Percentiles rank a stretch among this genome's conserved stretches.
Evolutionary conservation across 2,329 filamentous ascomycete species (phyloP).

Genomic region (Tolypocladium ophioglossoides): DNA sequence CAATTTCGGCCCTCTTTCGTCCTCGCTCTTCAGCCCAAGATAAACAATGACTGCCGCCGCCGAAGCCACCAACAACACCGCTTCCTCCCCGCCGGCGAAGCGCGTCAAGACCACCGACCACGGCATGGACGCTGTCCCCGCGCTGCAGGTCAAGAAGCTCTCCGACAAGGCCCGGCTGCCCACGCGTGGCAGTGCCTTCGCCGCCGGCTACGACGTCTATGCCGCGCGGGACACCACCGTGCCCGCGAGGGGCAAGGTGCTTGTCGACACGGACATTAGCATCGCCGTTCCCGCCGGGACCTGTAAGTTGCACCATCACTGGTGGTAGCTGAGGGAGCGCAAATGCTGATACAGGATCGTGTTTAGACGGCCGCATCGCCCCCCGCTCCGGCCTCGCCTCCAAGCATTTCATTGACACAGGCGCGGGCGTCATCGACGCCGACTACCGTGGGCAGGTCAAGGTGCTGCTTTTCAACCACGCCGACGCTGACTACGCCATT

Average conservation of each 20-base stretch:
- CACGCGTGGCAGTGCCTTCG: slow-evolving; percentile 78
- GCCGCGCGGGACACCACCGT: slow-evolving; percentile 64
- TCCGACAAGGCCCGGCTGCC: slow-evolving; percentile 69
- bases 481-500: slow-evolving; percentile 69
- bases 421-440: slow-evolving; percentile 93
- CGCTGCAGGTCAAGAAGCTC: slow-evolving; percentile 81
- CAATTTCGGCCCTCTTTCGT: background rate
- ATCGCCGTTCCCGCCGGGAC: slow-evolving; percentile 87
- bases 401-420: slow-evolving; percentile 94
- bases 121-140: slow-evolving; percentile 35
- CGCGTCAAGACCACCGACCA: slow-evolving; percentile 54
- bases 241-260: slow-evolving; percentile 69
- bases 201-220: slow-evolving; percentile 92
- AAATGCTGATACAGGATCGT: background rate
- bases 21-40: background rate
- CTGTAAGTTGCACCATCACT: slow-evolving; percentile 46
- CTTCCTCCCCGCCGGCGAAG: slow-evolving; percentile 66
- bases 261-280: slow-evolving; percentile 84
- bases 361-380: slow-evolving; percentile 72
- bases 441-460: slow-evolving; percentile 94
- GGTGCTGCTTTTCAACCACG: slow-evolving; percentile 89
- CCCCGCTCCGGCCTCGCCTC: slow-evolving; percentile 83
- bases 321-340: background rate
- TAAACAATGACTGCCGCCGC: slow-evolving; percentile 14
- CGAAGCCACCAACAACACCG: slow-evolving; percentile 37